Evolutionary conservation across 2,329 filamentous ascomycete species (phyloP), one percentile per base, ranked within the genome.

Genomic region (Cercospora brassicicola): DNA sequence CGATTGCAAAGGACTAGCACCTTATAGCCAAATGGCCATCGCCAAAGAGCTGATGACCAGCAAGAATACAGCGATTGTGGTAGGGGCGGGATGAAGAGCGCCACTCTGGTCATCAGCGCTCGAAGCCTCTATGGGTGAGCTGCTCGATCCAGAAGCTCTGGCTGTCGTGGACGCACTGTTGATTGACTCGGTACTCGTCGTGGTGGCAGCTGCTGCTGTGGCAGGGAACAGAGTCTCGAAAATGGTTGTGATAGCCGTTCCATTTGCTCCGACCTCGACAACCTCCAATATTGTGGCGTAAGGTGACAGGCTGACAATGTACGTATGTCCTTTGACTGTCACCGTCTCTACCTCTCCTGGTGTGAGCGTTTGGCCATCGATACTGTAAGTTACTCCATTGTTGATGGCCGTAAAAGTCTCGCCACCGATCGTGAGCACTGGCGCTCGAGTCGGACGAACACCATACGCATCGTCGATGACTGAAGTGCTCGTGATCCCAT

Each of bases 221-320:
- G 79, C 80, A 5, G 80, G 79, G 67, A 82, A 81, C 10, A 83
- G 71, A 0, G 77, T 79, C 69, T 78, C 73, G 63, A 68, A 73
- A 15, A 65, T 59, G 7, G 76, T 78, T 3, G 71, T 73, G 2
- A 75, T 77, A 3, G 77, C 76, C 20, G 71, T 75, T 18, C 75
- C 76, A 3, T 77, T 76, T 5, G 75, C 55, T 31, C 76, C 79
- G 5, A 75, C 26, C n/a, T 72, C 69, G 26, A 78, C 76, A 59
- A 81, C 78, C 31, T 78, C 73, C 8, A 82, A 68, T 18, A 79
- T 66, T 0, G 80, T 81, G 1, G 79, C 79, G 3, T 78, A 75
- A 4, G 76, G 73, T 0, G 75, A 73, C 0, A 82, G 76, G 28
- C 71, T 76, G 30, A 78, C 67, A 42, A 77, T 65, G 64, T 73